Percentiles rank a stretch among this genome's conserved stretches.
These are phyloP conservation scores for Cladophialophora yegresii DNA, from an alignment of 2,329 filamentous ascomycete genomes.

Conservation along the genomic window DNA sequence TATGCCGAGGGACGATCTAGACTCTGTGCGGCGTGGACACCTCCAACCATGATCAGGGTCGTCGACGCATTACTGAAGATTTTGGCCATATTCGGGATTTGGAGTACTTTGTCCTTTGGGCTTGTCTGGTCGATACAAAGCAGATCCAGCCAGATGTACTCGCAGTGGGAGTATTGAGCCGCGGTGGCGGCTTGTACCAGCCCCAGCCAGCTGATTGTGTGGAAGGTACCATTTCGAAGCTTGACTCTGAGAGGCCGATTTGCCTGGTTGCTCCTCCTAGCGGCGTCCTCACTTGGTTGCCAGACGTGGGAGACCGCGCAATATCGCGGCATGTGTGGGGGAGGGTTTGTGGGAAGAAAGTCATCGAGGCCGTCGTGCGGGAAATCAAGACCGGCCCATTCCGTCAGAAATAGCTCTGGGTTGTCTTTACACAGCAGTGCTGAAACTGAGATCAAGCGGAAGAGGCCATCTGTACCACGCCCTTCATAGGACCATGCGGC, in stretches of 20 bases:
- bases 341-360: not conserved
- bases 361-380: not conserved
- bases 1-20: not conserved
- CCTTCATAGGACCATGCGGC: not conserved
- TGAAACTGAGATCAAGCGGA: not conserved
- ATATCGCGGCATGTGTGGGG: slow-evolving; percentile 1
- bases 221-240: not conserved
- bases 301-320: slow-evolving; percentile 6
- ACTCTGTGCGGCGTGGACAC: not conserved
- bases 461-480: not conserved
- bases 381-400: not conserved
- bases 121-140: not conserved
- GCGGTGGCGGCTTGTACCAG: not conserved
- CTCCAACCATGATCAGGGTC: not conserved
- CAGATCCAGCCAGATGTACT: not conserved
- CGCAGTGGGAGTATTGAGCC: not conserved
- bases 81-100: not conserved
- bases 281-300: slow-evolving; percentile 1
- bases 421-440: not conserved
- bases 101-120: not conserved
- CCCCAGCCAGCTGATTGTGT: not conserved
- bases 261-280: not conserved
- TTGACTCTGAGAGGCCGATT: not conserved
- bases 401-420: not conserved
- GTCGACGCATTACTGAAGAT: not conserved